Evolutionary conservation across 169 alveolate species (phyloP).

Genomic region (Plasmodium blacklocki): DNA sequence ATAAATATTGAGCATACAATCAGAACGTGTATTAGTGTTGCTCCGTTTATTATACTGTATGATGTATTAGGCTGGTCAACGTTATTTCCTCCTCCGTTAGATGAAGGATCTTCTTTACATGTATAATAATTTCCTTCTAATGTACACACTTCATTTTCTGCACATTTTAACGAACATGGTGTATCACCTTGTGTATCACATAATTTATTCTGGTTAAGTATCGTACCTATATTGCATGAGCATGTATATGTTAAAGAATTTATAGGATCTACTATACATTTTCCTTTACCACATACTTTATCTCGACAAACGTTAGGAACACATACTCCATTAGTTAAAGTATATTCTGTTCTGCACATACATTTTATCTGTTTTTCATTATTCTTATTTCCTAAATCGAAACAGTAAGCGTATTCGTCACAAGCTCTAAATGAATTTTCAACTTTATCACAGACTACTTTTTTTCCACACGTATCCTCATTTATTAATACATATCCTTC

Average conservation of each 20-base stretch:
- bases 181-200: conserved; percentile 32
- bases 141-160: conserved; percentile 13
- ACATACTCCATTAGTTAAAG: neutral
- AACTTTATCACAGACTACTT: neutral
- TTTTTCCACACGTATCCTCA: conserved; percentile 27
- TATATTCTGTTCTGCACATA: neutral
- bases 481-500: conserved; percentile 12
- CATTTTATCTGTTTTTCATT: neutral
- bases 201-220: neutral
- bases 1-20: conserved; percentile 10
- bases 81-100: conserved; percentile 2
- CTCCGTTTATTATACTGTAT: conserved; percentile 18
- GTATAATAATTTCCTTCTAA: conserved; percentile 2
- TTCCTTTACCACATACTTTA: conserved; percentile 23
- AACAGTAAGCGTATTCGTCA: conserved; percentile 33
- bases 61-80: neutral
- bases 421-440: conserved; percentile 18
- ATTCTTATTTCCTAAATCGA: neutral
- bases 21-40: conserved; percentile 8
- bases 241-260: neutral
- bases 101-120: conserved; percentile 9
- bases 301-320: neutral
- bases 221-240: conserved; percentile 40
- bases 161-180: conserved; percentile 31
- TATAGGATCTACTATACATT: conserved; percentile 11